These are phyloP conservation scores for Claviceps digitariae DNA, from an alignment of 2,329 filamentous ascomycete genomes.

Conservation along the genomic window DNA sequence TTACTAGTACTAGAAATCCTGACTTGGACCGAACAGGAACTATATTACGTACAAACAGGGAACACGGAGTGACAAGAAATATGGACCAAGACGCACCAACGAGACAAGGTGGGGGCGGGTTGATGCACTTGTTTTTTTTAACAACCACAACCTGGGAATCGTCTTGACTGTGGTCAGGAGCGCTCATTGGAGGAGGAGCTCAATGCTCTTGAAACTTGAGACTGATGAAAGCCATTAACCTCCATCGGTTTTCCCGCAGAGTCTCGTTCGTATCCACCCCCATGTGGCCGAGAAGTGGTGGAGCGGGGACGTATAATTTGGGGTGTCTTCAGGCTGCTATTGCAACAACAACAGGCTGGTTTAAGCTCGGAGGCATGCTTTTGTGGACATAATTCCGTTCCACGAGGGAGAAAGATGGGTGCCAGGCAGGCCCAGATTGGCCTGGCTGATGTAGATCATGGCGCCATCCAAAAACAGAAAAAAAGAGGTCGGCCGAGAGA, in stretches of 20 bases:
- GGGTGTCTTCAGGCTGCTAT: neutral
- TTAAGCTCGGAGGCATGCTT: neutral
- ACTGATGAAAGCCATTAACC: neutral
- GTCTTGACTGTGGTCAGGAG: neutral
- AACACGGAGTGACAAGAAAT: neutral
- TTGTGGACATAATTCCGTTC: neutral
- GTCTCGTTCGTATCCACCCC: neutral
- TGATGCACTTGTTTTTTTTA: neutral
- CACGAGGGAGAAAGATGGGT: neutral
- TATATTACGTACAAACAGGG: neutral
- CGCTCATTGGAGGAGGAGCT: neutral
- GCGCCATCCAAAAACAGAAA: no score
- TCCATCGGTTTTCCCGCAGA: neutral
- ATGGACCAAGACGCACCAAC: neutral
- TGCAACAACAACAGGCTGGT: neutral
- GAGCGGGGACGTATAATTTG: conserved; percentile 1
- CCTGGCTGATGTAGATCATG: neutral
- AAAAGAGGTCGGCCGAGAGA: no score
- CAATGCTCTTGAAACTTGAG: neutral
- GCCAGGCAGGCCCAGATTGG: neutral
- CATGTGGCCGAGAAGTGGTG: neutral
- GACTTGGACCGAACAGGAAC: neutral
- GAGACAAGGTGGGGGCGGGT: neutral
- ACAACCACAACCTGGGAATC: neutral
- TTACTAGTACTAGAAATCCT: no score